Base-by-base conservation (phyloP, 2,329 filamentous ascomycete species). In the Diaporthe nobilis region DNA sequence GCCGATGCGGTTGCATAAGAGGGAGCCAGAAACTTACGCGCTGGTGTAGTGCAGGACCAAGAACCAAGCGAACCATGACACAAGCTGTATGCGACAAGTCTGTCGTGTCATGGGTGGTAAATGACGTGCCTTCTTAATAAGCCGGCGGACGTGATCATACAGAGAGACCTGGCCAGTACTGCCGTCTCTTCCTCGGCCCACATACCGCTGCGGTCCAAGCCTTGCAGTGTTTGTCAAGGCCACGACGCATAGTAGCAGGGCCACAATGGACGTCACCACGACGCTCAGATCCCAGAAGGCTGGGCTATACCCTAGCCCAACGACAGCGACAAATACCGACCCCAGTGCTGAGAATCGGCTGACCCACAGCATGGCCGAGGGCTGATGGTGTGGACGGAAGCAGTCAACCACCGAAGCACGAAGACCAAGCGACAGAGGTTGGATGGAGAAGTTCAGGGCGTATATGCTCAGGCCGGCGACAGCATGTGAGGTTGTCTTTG, bases 1-100 rank as follows among this genome's bases (percentile, higher is more conserved):
- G 20, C 28, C 44, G 15, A 37, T 22, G 31, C 2, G 4, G 3
- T 53, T 25, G 13, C 22, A 22, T 2, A 22, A 28, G 22, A 13
- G 22, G 20, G 65, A 9, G n/a, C 5, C 37, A 34, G 15, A 2
- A 28, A 51, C 65, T 68, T 20, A 53, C 65, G 65, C 65, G 65
- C 65, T 68, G 31, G 22, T 68, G 15, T 68, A 68, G n/a, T 68
- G 47, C 9, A 68, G 47, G 31, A 68, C 65, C 47, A 68, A 34
- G 47, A 68, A 68, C 65, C 65, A 68, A 53, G 65, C 65, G 22
- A 68, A 68, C 65, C 65, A 68, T 42, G 65, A 68, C 31, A 68
- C 47, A 20, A 68, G 65, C 47, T 68, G 65, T 25, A 68, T n/a
- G 13, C 65, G 65, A 39, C 65, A 68, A 3, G 65, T 68, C 20